Evolutionary conservation across 164 flowering plant genomes (phyloP).

Genomic region (Buxus sempervirens): DNA sequence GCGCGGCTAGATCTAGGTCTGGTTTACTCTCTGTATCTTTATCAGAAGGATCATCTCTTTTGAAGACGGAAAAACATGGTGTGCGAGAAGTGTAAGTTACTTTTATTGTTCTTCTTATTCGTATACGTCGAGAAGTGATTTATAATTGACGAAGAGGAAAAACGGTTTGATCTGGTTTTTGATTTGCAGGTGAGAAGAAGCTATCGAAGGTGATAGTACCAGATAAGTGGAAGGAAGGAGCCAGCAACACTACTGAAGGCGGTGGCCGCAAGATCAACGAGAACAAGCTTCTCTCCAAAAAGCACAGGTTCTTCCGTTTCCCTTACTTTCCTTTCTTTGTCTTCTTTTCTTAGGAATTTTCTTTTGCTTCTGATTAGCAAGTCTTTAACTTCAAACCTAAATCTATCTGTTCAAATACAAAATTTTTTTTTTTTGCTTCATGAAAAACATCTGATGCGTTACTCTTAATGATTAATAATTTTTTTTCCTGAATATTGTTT

Average conservation of each 20-base stretch:
- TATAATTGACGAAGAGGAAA: background rate
- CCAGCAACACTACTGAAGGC: constrained; percentile 86
- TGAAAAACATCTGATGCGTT: background rate
- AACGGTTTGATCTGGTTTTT: background rate
- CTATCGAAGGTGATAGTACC: constrained; percentile 90
- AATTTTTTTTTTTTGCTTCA: too few relatives aligned
- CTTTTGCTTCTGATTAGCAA: background rate
- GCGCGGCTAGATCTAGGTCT: too few relatives aligned
- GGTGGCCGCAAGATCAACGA: constrained; percentile 99
- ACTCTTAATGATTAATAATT: background rate
- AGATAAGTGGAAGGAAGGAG: constrained; percentile 99
- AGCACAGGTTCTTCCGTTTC: constrained; percentile 51
- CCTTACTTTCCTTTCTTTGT: too few relatives aligned
- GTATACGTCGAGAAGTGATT: background rate
- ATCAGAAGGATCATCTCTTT: too few relatives aligned
- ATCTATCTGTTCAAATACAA: too few relatives aligned
- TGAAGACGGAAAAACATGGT: too few relatives aligned
- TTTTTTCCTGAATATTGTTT: background rate
- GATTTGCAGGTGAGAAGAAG: constrained; percentile 74
- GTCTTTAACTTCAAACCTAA: too few relatives aligned
- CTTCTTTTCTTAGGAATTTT: background rate
- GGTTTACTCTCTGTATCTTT: too few relatives aligned
- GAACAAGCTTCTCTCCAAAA: constrained; percentile 97
- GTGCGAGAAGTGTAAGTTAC: constrained; percentile 75
- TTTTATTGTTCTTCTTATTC: background rate